A percentile compares a stretch with the other conserved stretches of the same genome.
Conservation (phyloP, 495 filamentous ascomycete genomes). For the Chaetomium tenue region DNA sequence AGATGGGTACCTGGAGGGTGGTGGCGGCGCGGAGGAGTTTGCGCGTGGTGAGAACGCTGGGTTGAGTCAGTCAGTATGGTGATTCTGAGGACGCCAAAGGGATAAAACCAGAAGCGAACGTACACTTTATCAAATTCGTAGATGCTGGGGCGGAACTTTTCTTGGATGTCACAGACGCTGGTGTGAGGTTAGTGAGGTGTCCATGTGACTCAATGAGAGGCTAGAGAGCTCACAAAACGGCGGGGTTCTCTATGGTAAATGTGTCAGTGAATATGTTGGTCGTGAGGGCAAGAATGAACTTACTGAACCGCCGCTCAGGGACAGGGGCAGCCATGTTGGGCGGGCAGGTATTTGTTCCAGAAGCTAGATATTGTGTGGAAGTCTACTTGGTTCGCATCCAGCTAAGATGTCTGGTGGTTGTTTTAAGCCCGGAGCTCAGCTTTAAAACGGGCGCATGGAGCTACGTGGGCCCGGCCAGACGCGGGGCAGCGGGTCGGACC, state of each 20-base stretch:
- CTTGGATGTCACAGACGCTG: constrained; percentile 95
- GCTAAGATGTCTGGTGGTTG: background rate
- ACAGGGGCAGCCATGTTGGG: constrained; percentile 32
- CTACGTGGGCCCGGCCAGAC: background rate
- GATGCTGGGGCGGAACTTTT: constrained; percentile 82
- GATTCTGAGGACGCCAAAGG: background rate
- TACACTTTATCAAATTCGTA: constrained; percentile 80
- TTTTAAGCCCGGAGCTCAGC: background rate
- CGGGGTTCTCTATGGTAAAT: constrained; percentile 57
- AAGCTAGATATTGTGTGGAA: background rate
- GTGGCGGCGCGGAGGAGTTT: constrained; percentile 55
- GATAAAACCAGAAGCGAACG: background rate
- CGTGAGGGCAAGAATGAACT: constrained; percentile 17
- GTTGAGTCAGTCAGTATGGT: background rate
- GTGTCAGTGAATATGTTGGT: constrained; percentile 20
- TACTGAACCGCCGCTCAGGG: constrained; percentile 44
- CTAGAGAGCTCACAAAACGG: constrained; percentile 60
- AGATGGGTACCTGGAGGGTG: constrained; percentile 72
- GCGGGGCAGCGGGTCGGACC: constrained; percentile 19
- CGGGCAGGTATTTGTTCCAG: background rate
- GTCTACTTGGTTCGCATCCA: background rate
- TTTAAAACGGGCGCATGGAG: constrained; percentile 18
- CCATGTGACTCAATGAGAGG: background rate
- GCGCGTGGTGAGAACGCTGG: constrained; percentile 52
- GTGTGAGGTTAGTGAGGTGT: background rate